Conservation (phyloP, 495 filamentous ascomycete species). For the Paragyromitra xinjiangensis region DNA sequence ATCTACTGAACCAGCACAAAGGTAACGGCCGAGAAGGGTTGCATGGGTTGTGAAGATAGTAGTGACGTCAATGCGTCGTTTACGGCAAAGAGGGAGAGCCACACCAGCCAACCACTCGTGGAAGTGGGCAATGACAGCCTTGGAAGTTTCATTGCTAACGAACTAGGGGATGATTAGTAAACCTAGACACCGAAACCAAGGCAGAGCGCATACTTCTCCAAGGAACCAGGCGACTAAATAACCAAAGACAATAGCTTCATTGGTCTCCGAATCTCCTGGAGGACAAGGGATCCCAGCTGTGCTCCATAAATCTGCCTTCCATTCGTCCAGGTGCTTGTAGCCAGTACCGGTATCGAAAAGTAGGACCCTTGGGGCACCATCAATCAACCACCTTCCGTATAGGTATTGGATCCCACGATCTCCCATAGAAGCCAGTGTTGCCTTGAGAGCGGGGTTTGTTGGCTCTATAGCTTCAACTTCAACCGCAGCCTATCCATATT, state of each 20-base stretch:
- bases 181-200: conserved; percentile 3
- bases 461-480: conserved; percentile 94
- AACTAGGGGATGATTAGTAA: conserved; percentile 67
- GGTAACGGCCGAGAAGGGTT: conserved; percentile 90
- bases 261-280: conserved; percentile 90
- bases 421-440: conserved; percentile 87
- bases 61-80: conserved; percentile 92
- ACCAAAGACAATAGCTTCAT: conserved; percentile 96
- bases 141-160: conserved; percentile 86
- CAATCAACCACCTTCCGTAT: conserved; percentile 97
- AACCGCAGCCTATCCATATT: conserved; percentile 75
- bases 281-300: conserved; percentile 90
- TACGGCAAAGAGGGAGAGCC: conserved; percentile 90
- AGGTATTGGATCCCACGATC: conserved; percentile 87
- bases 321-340: conserved; percentile 90
- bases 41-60: conserved; percentile 99
- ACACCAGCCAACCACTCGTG: conserved; percentile 99
- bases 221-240: conserved; percentile 98
- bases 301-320: conserved; percentile 96
- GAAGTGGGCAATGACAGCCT: conserved; percentile 95
- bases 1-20: conserved; percentile 96
- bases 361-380: conserved; percentile 90
- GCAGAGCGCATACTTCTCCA: conserved; percentile 78
- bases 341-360: conserved; percentile 95
- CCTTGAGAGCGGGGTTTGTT: conserved; percentile 77